These are phyloP conservation scores for Plectosphaerella cucumerina DNA, from an alignment of 2,329 filamentous ascomycete genomes.

Conservation along the genomic window DNA sequence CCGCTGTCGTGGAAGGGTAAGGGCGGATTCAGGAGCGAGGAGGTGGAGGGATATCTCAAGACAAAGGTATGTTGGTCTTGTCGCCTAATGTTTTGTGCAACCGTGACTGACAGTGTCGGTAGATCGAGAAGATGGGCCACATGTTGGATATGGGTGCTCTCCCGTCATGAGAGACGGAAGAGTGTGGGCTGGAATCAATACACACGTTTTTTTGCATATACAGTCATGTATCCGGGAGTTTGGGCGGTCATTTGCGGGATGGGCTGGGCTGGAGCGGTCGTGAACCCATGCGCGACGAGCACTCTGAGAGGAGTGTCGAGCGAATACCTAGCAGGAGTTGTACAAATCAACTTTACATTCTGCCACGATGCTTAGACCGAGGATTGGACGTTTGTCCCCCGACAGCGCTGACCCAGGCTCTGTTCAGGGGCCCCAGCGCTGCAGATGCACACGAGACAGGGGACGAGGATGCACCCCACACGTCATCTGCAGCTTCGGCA, in stretches of 20 bases:
- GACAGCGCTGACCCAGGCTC: no score
- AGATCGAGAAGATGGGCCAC: constrained; percentile 89
- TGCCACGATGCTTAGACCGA: no score
- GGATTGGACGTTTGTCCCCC: no score
- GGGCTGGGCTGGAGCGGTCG: constrained; percentile 5
- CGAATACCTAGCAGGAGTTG: no score
- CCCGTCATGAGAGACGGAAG: constrained; percentile 1
- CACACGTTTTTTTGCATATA: neutral
- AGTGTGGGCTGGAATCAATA: neutral
- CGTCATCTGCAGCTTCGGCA: no score
- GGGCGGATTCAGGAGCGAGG: constrained; percentile 77
- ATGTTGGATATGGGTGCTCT: constrained; percentile 56
- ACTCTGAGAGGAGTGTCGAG: no score
- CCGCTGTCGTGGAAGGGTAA: constrained; percentile 87
- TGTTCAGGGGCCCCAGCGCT: no score
- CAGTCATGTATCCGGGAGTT: neutral
- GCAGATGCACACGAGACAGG: no score
- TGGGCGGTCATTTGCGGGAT: constrained; percentile 1
- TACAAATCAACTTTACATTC: no score
- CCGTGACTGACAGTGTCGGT: constrained; percentile 2
- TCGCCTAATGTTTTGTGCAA: neutral
- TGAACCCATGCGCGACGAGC: no score
- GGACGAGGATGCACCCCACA: no score
- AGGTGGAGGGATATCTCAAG: constrained; percentile 90
- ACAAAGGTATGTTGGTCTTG: constrained; percentile 68